Base-by-base conservation (phyloP, 345 rosid species). In the Syzygium oleosum region DNA sequence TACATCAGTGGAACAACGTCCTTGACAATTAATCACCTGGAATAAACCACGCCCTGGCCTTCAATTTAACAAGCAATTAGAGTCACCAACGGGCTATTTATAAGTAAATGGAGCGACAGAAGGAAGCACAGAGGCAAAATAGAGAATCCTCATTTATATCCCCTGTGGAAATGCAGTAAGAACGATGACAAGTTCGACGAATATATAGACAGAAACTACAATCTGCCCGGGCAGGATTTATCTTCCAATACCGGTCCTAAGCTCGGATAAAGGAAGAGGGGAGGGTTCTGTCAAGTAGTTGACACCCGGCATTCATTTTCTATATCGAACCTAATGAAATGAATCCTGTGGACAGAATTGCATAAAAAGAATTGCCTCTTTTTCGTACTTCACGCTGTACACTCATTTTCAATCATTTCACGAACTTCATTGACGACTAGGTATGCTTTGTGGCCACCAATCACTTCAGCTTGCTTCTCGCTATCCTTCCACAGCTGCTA, bases 371-470 rank as follows among this genome's bases (percentile, higher is more conserved):
- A 49, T 63, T 43, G 31, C 46, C 49, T 86, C 51, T 86, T 46
- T 58, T 55, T 9, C 3, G 85, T 41, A 68, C 52, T 77, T 92
- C 87, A 92, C 3, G 59, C 3, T 23, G 88, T 83, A 17, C 53
- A 78, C 41, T 89, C 94, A 52, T 92, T 93, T 89, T 95, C 99
- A 73, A 98, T 96, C 98, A 95, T 95, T 85, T 95, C 91, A 5
- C 94, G 90, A 19, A 95, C 94, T 91, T 98, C 98, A 79, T 92
- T 89, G 84, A 95, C 84, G 84, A 95, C 99, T 34, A 94, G 73
- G 88, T 95, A 91, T 29, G 98, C 97, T 90, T 95, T 96, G 92
- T 96, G 98, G 49, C 96, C 99, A 6, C 99, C 99, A 13, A 95
- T 93, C 56, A 96, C 94, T 90, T 96, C 98, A 10, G 85, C 98